phyloP scores from a whole-genome alignment of 805 yeast species.

The Nakazawaea wickerhamii region DNA sequence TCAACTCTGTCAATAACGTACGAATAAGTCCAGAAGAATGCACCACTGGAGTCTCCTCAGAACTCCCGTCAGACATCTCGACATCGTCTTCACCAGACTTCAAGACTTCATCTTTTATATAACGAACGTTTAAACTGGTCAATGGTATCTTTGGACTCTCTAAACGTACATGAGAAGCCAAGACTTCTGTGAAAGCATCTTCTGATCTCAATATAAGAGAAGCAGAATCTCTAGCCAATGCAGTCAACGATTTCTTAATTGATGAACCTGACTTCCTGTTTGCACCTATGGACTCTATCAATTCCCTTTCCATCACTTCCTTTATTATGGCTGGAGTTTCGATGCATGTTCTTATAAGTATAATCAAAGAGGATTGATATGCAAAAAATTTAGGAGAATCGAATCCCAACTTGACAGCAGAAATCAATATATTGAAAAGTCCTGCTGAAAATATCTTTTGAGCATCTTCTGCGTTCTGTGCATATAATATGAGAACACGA shows the following conservation, averaged over 20 bases:
- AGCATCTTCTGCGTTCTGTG: conserved; percentile 39
- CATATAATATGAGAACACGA: conserved; percentile 48
- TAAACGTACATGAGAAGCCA: conserved; percentile 18
- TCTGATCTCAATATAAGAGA: conserved; percentile 37
- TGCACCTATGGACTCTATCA: conserved; percentile 37
- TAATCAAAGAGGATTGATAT: conserved; percentile 43
- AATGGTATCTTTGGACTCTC: conserved; percentile 12
- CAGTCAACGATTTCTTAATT: conserved; percentile 34
- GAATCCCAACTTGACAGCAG: conserved; percentile 31
- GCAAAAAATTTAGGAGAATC: conserved; percentile 28
- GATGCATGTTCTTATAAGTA: conserved; percentile 61
- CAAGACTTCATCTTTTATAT: conserved; percentile 14
- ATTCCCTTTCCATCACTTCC: conserved; percentile 44
- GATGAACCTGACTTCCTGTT: conserved; percentile 18
- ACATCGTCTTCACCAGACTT: conserved; percentile 21
- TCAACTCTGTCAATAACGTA: conserved; percentile 57
- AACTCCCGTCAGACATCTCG: conserved; percentile 25
- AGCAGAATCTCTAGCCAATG: conserved; percentile 44
- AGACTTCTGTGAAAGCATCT: conserved; percentile 19
- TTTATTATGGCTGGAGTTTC: conserved; percentile 52
- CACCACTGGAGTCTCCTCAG: conserved; percentile 14
- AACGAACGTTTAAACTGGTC: neutral
- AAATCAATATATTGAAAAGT: conserved; percentile 41
- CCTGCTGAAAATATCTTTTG: conserved; percentile 39
- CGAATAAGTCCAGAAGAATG: conserved; percentile 56